These are phyloP conservation scores for Agroathelia rolfsii DNA, from an alignment of 1,284 basidiomycete genomes.

Conservation along the genomic window DNA sequence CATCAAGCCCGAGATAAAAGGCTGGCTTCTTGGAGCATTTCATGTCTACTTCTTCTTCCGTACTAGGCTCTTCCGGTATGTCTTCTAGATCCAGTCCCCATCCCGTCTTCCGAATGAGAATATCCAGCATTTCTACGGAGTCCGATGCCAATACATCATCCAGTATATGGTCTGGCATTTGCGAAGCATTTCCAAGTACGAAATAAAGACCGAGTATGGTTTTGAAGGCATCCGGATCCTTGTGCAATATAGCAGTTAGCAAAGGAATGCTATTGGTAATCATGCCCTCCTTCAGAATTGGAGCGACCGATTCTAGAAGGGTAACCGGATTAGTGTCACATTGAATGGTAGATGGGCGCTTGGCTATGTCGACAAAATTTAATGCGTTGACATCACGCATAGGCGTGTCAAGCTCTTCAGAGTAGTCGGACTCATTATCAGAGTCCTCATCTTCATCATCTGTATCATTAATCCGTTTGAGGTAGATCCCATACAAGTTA, in stretches of 20 bases:
- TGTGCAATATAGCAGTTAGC: slow-evolving; percentile 28
- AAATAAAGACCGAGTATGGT: slow-evolving; percentile 34
- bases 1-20: slow-evolving; percentile 45
- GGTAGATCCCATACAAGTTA: too few species aligned
- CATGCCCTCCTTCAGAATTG: slow-evolving; percentile 12
- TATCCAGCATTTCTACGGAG: slow-evolving; percentile 38
- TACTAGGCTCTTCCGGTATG: slow-evolving; percentile 13
- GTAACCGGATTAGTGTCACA: slow-evolving; percentile 26
- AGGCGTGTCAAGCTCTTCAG: slow-evolving; percentile 26
- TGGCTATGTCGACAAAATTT: slow-evolving; percentile 42
- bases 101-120: slow-evolving; percentile 42
- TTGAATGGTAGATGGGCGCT: slow-evolving; percentile 31
- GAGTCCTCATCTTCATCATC: slow-evolving; percentile 23
- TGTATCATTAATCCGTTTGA: slow-evolving; percentile 11
- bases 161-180: slow-evolving; percentile 16
- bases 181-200: slow-evolving; percentile 18
- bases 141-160: slow-evolving; percentile 26
- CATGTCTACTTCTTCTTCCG: slow-evolving; percentile 15
- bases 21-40: slow-evolving; percentile 26
- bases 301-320: slow-evolving; percentile 27
- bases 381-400: slow-evolving; percentile 27
- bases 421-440: slow-evolving; percentile 20
- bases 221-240: slow-evolving; percentile 42
- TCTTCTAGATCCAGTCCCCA: slow-evolving; percentile 30
- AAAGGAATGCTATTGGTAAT: slow-evolving; percentile 15